A percentile compares a stretch with the other conserved stretches of the same genome.
These are phyloP conservation scores for Dactylonectria estremocensis DNA, from an alignment of 2,329 filamentous ascomycete genomes.

Conservation along the genomic window DNA sequence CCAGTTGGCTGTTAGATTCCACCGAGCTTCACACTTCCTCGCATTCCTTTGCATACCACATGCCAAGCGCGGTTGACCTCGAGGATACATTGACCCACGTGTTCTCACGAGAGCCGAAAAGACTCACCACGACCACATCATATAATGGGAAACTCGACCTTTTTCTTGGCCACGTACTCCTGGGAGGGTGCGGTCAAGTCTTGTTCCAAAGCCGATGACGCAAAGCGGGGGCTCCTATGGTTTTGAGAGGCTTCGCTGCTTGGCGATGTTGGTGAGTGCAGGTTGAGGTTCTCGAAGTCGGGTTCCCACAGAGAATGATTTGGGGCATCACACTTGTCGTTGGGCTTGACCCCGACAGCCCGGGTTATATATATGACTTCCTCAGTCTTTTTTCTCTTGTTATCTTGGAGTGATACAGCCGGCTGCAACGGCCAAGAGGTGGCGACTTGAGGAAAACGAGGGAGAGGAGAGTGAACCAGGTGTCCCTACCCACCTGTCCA, in stretches of 20 bases:
- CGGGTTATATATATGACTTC: not conserved
- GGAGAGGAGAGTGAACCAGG: no score
- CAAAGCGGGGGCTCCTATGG: not conserved
- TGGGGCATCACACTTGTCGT: not conserved
- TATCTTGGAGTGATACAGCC: not conserved
- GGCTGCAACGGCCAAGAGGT: no score
- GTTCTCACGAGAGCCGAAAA: conserved; percentile 42
- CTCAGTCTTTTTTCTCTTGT: not conserved
- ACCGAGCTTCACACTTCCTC: conserved; percentile 1
- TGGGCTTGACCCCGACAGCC: not conserved
- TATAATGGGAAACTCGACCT: conserved; percentile 36
- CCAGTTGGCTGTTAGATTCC: not conserved
- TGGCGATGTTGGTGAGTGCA: not conserved
- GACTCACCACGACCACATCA: conserved; percentile 32
- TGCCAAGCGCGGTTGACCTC: conserved; percentile 46
- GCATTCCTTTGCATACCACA: conserved; percentile 40
- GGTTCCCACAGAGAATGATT: not conserved
- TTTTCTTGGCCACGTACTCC: conserved; percentile 33
- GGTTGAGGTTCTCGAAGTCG: not conserved
- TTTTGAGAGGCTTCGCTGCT: not conserved
- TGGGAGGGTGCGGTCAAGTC: conserved; percentile 3
- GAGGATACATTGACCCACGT: conserved; percentile 39
- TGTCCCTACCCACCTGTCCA: no score
- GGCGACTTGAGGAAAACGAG: no score
- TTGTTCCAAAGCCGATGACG: not conserved